These are phyloP conservation scores for Botrytis porri DNA, from an alignment of 2,329 filamentous ascomycete species.

Conservation along the genomic window DNA sequence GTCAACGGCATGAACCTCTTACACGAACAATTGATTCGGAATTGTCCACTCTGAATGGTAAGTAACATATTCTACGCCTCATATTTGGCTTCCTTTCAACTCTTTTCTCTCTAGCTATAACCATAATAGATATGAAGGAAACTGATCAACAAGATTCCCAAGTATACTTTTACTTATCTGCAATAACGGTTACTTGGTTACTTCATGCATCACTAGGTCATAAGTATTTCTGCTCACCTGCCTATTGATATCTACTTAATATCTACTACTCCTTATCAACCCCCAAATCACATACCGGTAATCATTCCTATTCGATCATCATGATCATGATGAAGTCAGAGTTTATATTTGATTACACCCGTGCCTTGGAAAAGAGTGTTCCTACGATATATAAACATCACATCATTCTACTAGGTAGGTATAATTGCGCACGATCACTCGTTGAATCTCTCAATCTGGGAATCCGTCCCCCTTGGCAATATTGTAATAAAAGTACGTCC, in stretches of 20 bases:
- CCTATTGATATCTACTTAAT: background rate
- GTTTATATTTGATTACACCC: background rate
- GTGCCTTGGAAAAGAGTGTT: background rate
- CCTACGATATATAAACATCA: background rate
- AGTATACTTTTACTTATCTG: background rate
- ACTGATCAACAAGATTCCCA: background rate
- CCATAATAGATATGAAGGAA: background rate
- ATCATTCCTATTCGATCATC: background rate
- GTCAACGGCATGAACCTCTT: background rate
- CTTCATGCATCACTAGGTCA: no score
- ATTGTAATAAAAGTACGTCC: background rate
- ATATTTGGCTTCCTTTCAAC: background rate
- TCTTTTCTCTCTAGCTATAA: background rate
- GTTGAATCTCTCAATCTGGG: background rate
- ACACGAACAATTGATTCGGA: background rate
- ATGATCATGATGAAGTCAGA: background rate
- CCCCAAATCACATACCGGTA: background rate
- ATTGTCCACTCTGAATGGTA: background rate
- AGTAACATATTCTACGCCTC: background rate
- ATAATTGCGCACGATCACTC: background rate
- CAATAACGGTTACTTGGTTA: background rate
- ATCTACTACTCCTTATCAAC: background rate
- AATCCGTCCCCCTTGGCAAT: background rate
- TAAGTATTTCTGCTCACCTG: background rate
- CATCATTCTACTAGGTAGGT: background rate